Base-by-base conservation (phyloP, 2,329 filamentous ascomycete species). In the Didymellaceae sp. region DNA sequence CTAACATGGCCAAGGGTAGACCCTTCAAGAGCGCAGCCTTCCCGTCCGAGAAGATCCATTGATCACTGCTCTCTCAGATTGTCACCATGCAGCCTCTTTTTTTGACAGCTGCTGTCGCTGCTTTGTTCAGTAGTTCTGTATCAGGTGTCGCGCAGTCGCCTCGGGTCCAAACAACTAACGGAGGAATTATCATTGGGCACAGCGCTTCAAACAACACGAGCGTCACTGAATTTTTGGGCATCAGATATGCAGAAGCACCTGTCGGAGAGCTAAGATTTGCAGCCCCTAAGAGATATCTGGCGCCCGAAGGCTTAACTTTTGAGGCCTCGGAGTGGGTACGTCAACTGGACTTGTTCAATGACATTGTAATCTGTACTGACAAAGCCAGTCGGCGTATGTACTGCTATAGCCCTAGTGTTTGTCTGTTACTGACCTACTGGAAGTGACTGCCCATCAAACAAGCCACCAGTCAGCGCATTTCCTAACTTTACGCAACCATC, bases 241-340 rank as follows among this genome's bases (percentile, higher is more conserved):
- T 74, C 26, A 66, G 64, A 8, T 75, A 70, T 43, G 72, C 68
- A 1, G 57, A 67, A 50, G 61, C 70, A 13, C 70, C 72, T 8
- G 47, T 68, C 14, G 71, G 67, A 7, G 54, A 65, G 22, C 54
- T 73, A 21, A 62, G 71, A 28, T 74, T 72, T 48, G 67, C 63
- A 8, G 57, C 67, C 3, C 66, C 67, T 3, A 59, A 67, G 45
- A 59, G 52, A 35, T 67, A 63, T 50, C 26, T 58, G 22, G 62
- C 65, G 17, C 58, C 58, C 21, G 22, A 26, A 43, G 63, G 55
- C 16, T 54, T 54, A 7, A 45, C 67, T 6, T 65, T 61, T 32
- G 51, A 62, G 32, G 65, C 65, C 7, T 62, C 59, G 11, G 45
- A 62, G 50, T 67, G 61, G 59, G 53, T 62, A 52, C 31, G 56